Conservation (phyloP, 306 rosid genomes). For the Glycine latifolia region DNA sequence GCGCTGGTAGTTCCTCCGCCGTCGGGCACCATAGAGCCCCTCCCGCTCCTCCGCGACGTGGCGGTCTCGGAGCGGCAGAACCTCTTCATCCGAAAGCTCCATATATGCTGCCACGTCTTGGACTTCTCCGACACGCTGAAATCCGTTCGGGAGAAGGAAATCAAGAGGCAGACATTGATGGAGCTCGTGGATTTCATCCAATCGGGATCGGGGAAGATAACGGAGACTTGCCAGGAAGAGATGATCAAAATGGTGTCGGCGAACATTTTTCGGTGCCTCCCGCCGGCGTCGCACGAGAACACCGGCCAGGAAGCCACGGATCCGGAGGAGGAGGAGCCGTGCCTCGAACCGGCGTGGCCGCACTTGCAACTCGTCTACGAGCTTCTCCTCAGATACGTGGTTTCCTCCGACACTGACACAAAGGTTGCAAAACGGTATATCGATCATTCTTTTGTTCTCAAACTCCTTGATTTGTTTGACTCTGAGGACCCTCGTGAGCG, state of each 20-base stretch:
- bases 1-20: slow-evolving; percentile 54
- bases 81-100: slow-evolving; percentile 75
- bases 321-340: slow-evolving; percentile 93
- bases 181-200: slow-evolving; percentile 92
- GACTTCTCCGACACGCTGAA: slow-evolving; percentile 83
- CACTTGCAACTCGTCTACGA: slow-evolving; percentile 95
- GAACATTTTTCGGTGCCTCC: slow-evolving; percentile 89
- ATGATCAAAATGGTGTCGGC: slow-evolving; percentile 88
- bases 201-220: slow-evolving; percentile 86
- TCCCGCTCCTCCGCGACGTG: slow-evolving; percentile 72
- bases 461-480: slow-evolving; percentile 86
- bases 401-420: slow-evolving; percentile 94
- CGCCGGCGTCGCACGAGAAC: slow-evolving; percentile 86
- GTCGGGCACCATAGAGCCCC: slow-evolving; percentile 70
- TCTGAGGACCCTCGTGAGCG: slow-evolving; percentile 96
- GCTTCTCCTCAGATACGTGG: slow-evolving; percentile 90
- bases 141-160: slow-evolving; percentile 83
- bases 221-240: slow-evolving; percentile 89
- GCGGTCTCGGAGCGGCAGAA: slow-evolving; percentile 74
- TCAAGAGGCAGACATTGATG: slow-evolving; percentile 82
- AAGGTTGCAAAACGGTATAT: slow-evolving; percentile 92
- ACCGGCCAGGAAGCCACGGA: slow-evolving; percentile 77
- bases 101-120: slow-evolving; percentile 72
- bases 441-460: slow-evolving; percentile 90
- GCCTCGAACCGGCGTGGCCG: slow-evolving; percentile 86